Evolutionary conservation across 2,329 filamentous ascomycete genomes (phyloP).

Genomic region (Penicillium sp.): DNA sequence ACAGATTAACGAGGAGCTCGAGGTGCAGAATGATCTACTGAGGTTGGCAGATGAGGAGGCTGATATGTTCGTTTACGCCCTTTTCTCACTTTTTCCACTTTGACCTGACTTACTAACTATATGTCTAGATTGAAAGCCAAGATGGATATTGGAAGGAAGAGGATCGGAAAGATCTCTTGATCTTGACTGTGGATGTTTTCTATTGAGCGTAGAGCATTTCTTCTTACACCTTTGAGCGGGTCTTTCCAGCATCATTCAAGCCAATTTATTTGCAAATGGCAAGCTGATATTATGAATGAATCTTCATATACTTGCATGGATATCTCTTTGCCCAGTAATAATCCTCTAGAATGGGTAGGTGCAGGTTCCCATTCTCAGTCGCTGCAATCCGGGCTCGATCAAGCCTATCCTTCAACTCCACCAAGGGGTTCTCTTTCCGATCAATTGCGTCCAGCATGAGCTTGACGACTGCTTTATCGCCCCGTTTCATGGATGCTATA

Average conservation of each 20-base stretch:
- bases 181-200: background rate
- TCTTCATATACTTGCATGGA: background rate
- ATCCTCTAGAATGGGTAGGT: background rate
- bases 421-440: background rate
- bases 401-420: background rate
- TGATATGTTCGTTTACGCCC: conserved; percentile 40
- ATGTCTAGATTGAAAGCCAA: conserved; percentile 42
- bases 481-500: background rate
- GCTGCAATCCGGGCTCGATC: background rate
- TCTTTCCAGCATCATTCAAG: background rate
- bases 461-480: background rate
- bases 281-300: background rate
- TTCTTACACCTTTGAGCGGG: background rate
- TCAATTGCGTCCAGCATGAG: background rate
- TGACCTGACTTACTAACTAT: conserved; percentile 16
- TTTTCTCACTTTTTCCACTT: background rate
- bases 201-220: background rate
- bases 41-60: conserved; percentile 59
- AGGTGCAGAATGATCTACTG: conserved; percentile 61
- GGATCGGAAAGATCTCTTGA: conserved; percentile 48
- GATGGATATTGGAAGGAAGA: conserved; percentile 48
- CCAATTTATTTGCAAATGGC: background rate
- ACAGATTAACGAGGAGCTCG: conserved; percentile 61
- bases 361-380: background rate
- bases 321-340: background rate